A percentile compares a stretch with the other conserved stretches of the same genome.
Evolutionary conservation across 805 yeast genomes (phyloP).

Genomic region (Candida sithepensis): DNA sequence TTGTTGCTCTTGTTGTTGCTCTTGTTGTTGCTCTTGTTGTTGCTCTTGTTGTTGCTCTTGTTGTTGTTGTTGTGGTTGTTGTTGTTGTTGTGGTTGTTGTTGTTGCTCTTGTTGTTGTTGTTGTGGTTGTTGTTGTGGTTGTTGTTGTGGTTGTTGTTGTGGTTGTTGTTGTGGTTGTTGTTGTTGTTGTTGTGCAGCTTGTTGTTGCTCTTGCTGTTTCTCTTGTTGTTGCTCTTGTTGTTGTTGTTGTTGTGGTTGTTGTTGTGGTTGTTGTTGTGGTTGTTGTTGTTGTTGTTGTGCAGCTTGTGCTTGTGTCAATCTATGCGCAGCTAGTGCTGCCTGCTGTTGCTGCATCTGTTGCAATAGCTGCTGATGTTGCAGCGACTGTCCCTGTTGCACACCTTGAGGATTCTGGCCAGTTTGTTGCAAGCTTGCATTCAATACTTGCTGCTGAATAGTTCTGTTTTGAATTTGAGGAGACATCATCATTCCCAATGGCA

Average conservation of each 20-base stretch:
- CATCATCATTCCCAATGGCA: slow-evolving; percentile 30
- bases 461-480: slow-evolving; percentile 34
- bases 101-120: no score
- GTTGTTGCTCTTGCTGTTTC: slow-evolving; percentile 19
- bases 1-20: no score
- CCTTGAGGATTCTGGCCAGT: slow-evolving; percentile 11
- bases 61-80: no score
- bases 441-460: slow-evolving; percentile 27
- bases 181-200: slow-evolving; percentile 12
- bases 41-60: no score
- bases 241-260: slow-evolving; percentile 19
- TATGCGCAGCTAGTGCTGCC: slow-evolving; percentile 24
- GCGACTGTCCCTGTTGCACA: slow-evolving; percentile 3
- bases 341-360: slow-evolving; percentile 23
- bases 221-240: slow-evolving; percentile 23
- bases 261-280: slow-evolving; percentile 24
- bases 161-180: slow-evolving; percentile 19
- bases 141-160: slow-evolving; percentile 22
- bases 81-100: no score
- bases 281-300: slow-evolving; percentile 15
- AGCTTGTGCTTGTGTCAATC: slow-evolving; percentile 14
- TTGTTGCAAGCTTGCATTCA: slow-evolving; percentile 25
- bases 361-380: slow-evolving; percentile 18
- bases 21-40: no score
- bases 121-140: no score